Evolutionary conservation across 495 filamentous ascomycete genomes (phyloP), one percentile per base, ranked within the genome.

Genomic region (Jackrogersella minutella): DNA sequence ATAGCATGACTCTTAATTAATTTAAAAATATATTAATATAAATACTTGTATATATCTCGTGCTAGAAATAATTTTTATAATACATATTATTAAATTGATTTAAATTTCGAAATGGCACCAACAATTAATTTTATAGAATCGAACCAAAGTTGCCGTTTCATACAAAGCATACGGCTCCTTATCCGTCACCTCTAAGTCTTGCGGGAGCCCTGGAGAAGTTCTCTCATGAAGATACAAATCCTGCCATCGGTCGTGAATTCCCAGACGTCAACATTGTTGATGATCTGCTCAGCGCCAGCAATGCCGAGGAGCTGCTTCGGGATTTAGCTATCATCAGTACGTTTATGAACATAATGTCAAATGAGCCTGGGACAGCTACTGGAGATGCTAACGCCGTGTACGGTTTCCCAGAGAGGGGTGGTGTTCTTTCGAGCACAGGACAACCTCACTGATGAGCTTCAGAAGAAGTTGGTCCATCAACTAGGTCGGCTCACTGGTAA

Each of bases 371-470:
- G 17, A 2, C 3, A 2, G 14, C 13, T 16, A 16, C 3, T 41
- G 16, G 7, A 16, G n/a, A 17, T 17, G 2, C 9, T 36, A 9
- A 19, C 14, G 11, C 13, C 17, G 13, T 24, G n/a, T 16, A 16
- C 40, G 91, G 89, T 93, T 65, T 92, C 90, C n/a, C 87, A 88
- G 67, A 84, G 90, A 0, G 89, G 90, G 1, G 91, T 93, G 0
- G 91, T 93, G 26, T 93, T 92, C 76, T 91, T 93, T 78, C 88
- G 90, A 13, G 82, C 84, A 19, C 91, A 93, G 70, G 84, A 91
- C 66, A 79, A 71, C 53, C 71, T 80, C 31, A 76, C 73, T 57
- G 75, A 79, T 47, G 77, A 80, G 2, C 74, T 78, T 13, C 77
- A 80, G 61, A 93, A 92, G 72, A 81, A 86, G 51, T 80, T 92